Percentiles rank a stretch among this genome's conserved stretches.
Conservation (phyloP, 768 basidiomycete genomes). For the Pleurotus salmoneostramineus region DNA sequence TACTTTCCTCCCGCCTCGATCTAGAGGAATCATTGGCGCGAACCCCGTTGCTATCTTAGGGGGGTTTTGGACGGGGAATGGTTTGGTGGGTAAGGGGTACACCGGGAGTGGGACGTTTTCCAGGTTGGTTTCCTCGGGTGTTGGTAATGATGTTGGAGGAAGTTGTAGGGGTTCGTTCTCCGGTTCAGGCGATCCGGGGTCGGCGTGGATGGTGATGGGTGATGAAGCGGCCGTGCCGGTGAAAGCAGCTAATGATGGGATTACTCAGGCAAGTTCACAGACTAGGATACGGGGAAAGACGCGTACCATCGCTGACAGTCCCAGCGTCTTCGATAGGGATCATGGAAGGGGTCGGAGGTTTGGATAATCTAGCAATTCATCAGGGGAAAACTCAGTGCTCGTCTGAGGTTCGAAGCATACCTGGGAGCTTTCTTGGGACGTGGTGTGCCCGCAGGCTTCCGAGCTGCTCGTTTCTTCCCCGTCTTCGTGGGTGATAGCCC, state of each 20-base stretch:
- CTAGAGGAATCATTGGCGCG: constrained; percentile 63
- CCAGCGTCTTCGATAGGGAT: background rate
- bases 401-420: background rate
- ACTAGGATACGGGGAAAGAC: background rate
- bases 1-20: constrained; percentile 56
- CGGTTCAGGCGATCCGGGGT: constrained; percentile 46
- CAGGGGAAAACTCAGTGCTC: background rate
- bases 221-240: constrained; percentile 74
- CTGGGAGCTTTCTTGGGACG: constrained; percentile 6
- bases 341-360: background rate
- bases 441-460: background rate
- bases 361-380: background rate
- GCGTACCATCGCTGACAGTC: constrained; percentile 6
- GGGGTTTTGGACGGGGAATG: constrained; percentile 77
- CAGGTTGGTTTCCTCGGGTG: constrained; percentile 44
- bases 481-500: constrained; percentile 6
- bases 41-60: constrained; percentile 74
- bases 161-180: constrained; percentile 7
- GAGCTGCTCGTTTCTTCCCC: background rate
- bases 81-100: constrained; percentile 79
- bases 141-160: constrained; percentile 17
- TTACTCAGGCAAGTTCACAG: constrained; percentile 6
- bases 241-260: constrained; percentile 32
- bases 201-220: constrained; percentile 49
- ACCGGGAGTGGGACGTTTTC: constrained; percentile 62